These are phyloP conservation scores for Phaeosphaeriaceae sp. DNA, from an alignment of 2,329 filamentous ascomycete genomes.

Conservation along the genomic window DNA sequence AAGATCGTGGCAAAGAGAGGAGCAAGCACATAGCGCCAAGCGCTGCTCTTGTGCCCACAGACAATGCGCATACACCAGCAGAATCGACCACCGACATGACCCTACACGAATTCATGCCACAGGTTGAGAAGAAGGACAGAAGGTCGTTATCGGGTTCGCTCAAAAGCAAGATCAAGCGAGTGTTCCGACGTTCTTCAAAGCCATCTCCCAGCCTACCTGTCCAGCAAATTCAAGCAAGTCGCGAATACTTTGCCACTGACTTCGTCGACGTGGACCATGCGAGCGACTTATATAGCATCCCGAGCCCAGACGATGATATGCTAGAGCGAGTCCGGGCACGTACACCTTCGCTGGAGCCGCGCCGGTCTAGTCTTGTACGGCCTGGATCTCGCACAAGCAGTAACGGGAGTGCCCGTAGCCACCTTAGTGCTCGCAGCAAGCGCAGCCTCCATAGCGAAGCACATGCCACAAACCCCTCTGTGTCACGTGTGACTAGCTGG, in stretches of 20 bases:
- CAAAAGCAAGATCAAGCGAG: slow-evolving; percentile 66
- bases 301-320: slow-evolving; percentile 51
- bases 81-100: slow-evolving; percentile 17
- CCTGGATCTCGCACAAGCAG: slow-evolving; percentile 31
- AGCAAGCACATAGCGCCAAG: slow-evolving; percentile 22
- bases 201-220: slow-evolving; percentile 51
- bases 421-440: slow-evolving; percentile 20
- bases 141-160: slow-evolving; percentile 69
- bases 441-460: slow-evolving; percentile 41
- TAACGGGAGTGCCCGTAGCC: slow-evolving; percentile 29
- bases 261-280: slow-evolving; percentile 15
- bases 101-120: slow-evolving; percentile 31
- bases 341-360: slow-evolving; percentile 30
- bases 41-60: slow-evolving; percentile 17
- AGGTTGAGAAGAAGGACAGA: slow-evolving; percentile 59
- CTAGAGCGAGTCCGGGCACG: slow-evolving; percentile 50
- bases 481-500: slow-evolving; percentile 72
- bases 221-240: slow-evolving; percentile 61
- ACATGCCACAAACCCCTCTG: slow-evolving; percentile 61
- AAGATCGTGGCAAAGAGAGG: slow-evolving; percentile 35
- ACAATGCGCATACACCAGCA: slow-evolving; percentile 11
- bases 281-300: slow-evolving; percentile 43
- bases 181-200: slow-evolving; percentile 57
- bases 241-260: slow-evolving; percentile 44
- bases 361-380: slow-evolving; percentile 13